Conservation (phyloP, 2,329 filamentous ascomycete species). For the Falciphora oryzae region DNA sequence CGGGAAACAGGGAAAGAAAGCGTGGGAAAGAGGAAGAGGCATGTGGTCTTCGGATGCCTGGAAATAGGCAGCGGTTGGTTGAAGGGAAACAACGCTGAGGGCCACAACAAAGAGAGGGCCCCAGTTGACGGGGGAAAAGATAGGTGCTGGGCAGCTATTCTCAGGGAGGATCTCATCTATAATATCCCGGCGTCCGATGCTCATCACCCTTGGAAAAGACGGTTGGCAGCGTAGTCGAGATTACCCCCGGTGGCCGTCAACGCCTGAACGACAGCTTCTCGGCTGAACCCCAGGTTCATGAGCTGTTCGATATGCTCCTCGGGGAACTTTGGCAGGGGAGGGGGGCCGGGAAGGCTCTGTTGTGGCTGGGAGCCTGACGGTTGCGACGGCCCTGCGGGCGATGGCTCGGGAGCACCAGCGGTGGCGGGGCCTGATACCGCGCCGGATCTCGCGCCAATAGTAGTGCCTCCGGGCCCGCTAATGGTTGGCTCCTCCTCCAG, state of each 20-base stretch:
- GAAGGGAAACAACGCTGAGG: background rate
- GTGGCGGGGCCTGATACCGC: slow-evolving; percentile 56
- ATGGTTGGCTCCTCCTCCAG: slow-evolving; percentile 76
- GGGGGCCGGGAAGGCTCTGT: slow-evolving; percentile 21
- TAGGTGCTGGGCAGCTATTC: background rate
- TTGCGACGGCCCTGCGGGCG: slow-evolving; percentile 17
- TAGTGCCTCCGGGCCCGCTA: slow-evolving; percentile 79
- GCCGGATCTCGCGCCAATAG: slow-evolving; percentile 78
- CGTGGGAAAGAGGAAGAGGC: background rate
- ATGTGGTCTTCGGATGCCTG: background rate
- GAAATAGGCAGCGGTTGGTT: background rate
- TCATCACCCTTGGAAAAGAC: slow-evolving; percentile 58
- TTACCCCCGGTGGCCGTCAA: slow-evolving; percentile 80
- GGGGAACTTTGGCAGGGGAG: slow-evolving; percentile 33
- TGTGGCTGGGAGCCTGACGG: slow-evolving; percentile 18
- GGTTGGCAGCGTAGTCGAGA: slow-evolving; percentile 78
- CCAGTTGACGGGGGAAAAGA: background rate
- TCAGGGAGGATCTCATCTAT: background rate
- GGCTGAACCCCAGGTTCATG: slow-evolving; percentile 69
- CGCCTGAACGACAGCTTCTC: slow-evolving; percentile 71
- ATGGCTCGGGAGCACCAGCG: slow-evolving; percentile 16
- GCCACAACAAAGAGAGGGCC: no score
- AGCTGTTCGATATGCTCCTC: slow-evolving; percentile 71
- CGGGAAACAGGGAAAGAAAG: background rate
- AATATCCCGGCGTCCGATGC: background rate